These are phyloP conservation scores for Rubroboletus satanas DNA, from an alignment of 768 basidiomycete genomes.

Conservation along the genomic window DNA sequence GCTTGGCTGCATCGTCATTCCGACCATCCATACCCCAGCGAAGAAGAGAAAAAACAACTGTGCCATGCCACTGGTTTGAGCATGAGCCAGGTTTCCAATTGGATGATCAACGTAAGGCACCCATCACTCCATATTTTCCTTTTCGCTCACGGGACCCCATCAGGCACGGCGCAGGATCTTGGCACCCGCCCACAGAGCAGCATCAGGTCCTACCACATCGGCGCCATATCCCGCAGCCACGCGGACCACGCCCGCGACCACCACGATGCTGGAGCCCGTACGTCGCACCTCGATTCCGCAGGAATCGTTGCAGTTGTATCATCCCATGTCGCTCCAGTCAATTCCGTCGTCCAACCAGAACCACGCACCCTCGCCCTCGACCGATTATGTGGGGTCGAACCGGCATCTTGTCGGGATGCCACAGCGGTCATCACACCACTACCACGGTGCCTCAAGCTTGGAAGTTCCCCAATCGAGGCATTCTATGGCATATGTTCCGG, in stretches of 20 bases:
- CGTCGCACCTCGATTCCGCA: constrained; percentile 67
- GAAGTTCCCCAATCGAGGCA: constrained; percentile 33
- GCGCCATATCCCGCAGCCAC: constrained; percentile 59
- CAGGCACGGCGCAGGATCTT: constrained; percentile 81
- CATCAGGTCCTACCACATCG: constrained; percentile 74
- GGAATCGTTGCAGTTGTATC: constrained; percentile 70
- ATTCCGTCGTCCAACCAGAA: constrained; percentile 28
- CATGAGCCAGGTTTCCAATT: constrained; percentile 89
- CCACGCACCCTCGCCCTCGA: constrained; percentile 30
- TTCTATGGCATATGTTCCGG: constrained; percentile 38
- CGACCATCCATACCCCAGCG: constrained; percentile 85
- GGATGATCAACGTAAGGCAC: constrained; percentile 81
- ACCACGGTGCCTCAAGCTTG: constrained; percentile 22
- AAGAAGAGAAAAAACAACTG: constrained; percentile 87
- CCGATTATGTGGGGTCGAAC: constrained; percentile 41
- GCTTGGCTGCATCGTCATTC: constrained; percentile 86
- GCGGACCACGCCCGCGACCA: constrained; percentile 24
- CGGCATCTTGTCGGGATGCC: constrained; percentile 48
- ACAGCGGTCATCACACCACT: constrained; percentile 31
- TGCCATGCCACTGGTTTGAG: constrained; percentile 82
- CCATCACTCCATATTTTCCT: constrained; percentile 14
- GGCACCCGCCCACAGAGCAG: constrained; percentile 74
- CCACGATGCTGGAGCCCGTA: constrained; percentile 34
- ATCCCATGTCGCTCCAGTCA: constrained; percentile 74
- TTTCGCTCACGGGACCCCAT: constrained; percentile 13